phyloP scores from a whole-genome alignment of 2,329 filamentous ascomycete genomes.

The Penicillium psychrosexuale region DNA sequence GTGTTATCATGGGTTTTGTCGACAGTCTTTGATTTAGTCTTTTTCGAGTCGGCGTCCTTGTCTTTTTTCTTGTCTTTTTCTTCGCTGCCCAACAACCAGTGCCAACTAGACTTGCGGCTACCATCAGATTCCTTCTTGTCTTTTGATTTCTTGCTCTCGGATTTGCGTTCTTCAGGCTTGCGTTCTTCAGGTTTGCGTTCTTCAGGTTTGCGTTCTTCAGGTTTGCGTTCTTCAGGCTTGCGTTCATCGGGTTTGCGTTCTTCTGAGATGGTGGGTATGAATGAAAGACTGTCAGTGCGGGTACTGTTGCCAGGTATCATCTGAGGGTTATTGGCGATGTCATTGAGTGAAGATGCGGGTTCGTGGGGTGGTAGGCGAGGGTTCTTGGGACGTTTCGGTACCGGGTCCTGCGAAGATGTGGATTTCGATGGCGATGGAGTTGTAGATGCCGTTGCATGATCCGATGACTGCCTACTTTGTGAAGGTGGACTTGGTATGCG shows the following conservation, averaged over 20 bases:
- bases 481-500: constrained; percentile 27
- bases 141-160: constrained; percentile 62
- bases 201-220: constrained; percentile 73
- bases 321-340: constrained; percentile 65
- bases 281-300: constrained; percentile 73
- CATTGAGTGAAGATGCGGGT: constrained; percentile 56
- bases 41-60: constrained; percentile 62
- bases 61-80: constrained; percentile 59
- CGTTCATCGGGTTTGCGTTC: constrained; percentile 67
- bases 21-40: constrained; percentile 52
- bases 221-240: constrained; percentile 62
- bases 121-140: constrained; percentile 71
- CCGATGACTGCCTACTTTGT: constrained; percentile 44
- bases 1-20: constrained; percentile 67
- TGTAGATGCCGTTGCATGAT: constrained; percentile 41
- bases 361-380: constrained; percentile 37
- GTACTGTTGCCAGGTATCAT: constrained; percentile 66
- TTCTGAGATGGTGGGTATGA: constrained; percentile 72
- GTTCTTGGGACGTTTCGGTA: constrained; percentile 36
- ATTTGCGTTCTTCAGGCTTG: constrained; percentile 69
- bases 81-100: constrained; percentile 72
- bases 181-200: constrained; percentile 66
- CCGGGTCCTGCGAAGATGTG: constrained; percentile 45
- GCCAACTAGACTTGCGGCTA: constrained; percentile 71
- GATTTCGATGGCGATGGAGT: constrained; percentile 10